Percentiles rank a stretch among this genome's conserved stretches.
phyloP scores from a whole-genome alignment of 2,329 filamentous ascomycete genomes.

The Coniochaeta hoffmannii region DNA sequence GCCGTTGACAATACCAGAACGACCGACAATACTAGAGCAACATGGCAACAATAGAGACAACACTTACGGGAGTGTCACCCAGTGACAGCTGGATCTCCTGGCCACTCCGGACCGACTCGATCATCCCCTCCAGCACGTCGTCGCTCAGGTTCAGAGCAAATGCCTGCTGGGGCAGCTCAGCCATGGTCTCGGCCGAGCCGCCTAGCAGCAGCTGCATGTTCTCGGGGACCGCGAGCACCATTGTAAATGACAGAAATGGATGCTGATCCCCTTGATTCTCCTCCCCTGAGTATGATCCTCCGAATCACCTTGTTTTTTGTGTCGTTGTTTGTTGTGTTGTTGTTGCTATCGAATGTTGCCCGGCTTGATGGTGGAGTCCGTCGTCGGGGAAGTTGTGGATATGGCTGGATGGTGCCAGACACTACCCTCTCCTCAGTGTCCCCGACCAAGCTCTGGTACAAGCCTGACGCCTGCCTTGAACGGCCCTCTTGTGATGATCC shows the following conservation, averaged over 20 bases:
- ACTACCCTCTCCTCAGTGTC: neutral
- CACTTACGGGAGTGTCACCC: slow-evolving; percentile 52
- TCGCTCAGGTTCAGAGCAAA: slow-evolving; percentile 52
- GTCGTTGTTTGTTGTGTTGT: neutral
- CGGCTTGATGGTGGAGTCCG: neutral
- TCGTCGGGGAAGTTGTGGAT: neutral
- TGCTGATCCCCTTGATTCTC: neutral
- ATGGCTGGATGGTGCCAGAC: neutral
- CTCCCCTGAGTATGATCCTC: neutral
- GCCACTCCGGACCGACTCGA: slow-evolving; percentile 50
- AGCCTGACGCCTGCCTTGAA: neutral
- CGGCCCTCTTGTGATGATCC: neutral
- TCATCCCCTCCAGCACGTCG: slow-evolving; percentile 54
- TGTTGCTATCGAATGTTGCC: neutral
- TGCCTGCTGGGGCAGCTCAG: slow-evolving; percentile 43
- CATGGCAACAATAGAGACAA: slow-evolving; percentile 8
- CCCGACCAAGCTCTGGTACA: neutral
- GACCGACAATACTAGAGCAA: slow-evolving; percentile 7
- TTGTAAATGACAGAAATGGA: slow-evolving; percentile 9
- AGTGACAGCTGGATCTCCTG: slow-evolving; percentile 49
- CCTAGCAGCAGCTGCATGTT: slow-evolving; percentile 47
- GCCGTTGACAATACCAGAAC: neutral
- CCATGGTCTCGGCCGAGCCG: slow-evolving; percentile 36
- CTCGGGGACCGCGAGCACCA: slow-evolving; percentile 46
- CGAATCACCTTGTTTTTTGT: neutral